phyloP scores from a whole-genome alignment of 1,284 basidiomycete genomes.

The Mycosarcoma mackinlayi region DNA sequence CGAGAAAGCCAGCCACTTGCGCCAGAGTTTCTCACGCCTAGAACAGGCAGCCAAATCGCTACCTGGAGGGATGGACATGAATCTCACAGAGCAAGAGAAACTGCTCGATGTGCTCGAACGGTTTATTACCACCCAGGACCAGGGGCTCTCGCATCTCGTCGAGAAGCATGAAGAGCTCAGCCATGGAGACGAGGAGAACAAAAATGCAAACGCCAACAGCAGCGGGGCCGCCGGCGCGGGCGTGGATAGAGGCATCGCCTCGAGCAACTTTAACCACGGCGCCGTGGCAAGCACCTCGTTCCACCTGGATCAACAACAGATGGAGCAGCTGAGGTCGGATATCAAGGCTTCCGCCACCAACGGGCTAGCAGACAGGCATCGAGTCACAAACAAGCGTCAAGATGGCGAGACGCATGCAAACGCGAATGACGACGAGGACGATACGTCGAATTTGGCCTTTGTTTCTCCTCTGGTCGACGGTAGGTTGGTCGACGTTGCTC shows the following conservation, averaged over 20 bases:
- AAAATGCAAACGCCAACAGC: too few species aligned
- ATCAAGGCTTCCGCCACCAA: conserved; percentile 13
- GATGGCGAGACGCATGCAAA: neutral
- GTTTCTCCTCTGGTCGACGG: conserved; percentile 57
- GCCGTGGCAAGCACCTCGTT: conserved; percentile 18
- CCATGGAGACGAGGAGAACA: too few species aligned
- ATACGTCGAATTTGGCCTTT: conserved; percentile 52
- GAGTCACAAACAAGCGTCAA: neutral
- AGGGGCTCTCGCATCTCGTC: conserved; percentile 3
- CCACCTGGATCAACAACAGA: conserved; percentile 28
- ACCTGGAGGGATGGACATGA: conserved; percentile 30
- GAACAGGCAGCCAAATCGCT: conserved; percentile 21
- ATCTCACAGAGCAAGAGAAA: conserved; percentile 16
- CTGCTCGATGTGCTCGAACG: conserved; percentile 14
- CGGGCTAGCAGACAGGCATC: neutral
- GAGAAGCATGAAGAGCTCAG: too few species aligned
- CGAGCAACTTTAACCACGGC: conserved; percentile 18
- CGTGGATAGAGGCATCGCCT: neutral
- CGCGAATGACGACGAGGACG: conserved; percentile 11
- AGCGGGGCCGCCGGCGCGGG: too few species aligned
- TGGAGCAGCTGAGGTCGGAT: conserved; percentile 24
- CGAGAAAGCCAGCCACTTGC: conserved; percentile 10
- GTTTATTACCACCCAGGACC: conserved; percentile 11
- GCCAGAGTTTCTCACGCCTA: conserved; percentile 13
- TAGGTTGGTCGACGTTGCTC: conserved; percentile 52